Base-by-base conservation (phyloP, 352 stramenopile genomes). In the Globisporangium rhizosaccharum region DNA sequence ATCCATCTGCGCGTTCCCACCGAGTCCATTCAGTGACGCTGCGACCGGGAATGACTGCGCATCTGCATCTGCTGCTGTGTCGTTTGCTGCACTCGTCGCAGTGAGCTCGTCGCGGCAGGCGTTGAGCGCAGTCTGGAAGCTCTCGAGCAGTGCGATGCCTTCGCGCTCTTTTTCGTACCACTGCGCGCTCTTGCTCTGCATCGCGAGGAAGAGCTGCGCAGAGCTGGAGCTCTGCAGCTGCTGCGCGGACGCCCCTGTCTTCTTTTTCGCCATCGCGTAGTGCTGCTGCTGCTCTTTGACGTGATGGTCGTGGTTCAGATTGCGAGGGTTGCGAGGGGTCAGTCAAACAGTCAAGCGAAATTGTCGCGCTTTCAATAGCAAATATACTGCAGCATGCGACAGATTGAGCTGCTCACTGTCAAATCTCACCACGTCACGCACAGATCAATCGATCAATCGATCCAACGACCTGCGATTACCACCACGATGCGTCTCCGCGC, bases 141-240 rank as follows among this genome's bases (percentile, higher is more conserved):
- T 60, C 51, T 91, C 82, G 51, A 91, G 76, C 33, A 85, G 56
- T 25, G 71, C 67, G 52, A 89, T 87, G 59, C 77, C 82, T 44
- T 79, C 77, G 49, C 79, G 79, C 64, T 89, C 82, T 42, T 76
- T 82, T 42, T 71, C 58, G 55, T 85, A 81, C 82, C 82, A 91
- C 46, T 61, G 56, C 47, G 67, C 51, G 17, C 64, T 59, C 44
- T 82, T 78, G 61, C 63, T 54, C 65, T 86, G 73, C 58, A 87
- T 52, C 15, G 53, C 62, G 46, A 63, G 42, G 62, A 90, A 87
- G 9, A 79, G 46, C 42, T 65, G 50, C 2, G 65, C 56, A 11
- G 58, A 53, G 36, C 25, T 46, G 9, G 55, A 48, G n/a, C 25
- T 54, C 25, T 48, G 28, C 26, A 33, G 66, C 56, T 47, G 37